Base-by-base conservation (phyloP, 2,329 filamentous ascomycete species). In the Apiospora hydei region DNA sequence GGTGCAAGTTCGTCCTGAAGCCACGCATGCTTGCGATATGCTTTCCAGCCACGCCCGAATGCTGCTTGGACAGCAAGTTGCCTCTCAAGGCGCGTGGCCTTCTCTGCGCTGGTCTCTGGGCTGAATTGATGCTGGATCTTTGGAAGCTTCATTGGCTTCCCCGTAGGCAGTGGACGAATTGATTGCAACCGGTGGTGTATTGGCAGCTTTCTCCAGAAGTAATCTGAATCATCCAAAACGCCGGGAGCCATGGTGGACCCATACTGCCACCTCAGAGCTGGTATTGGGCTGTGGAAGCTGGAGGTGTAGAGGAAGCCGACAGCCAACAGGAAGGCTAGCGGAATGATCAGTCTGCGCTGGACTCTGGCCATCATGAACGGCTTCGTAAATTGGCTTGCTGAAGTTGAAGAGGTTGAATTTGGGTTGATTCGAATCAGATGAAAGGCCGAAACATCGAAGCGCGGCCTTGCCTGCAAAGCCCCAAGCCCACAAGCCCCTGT, bases 1-100 rank as follows among this genome's bases (percentile, higher is more conserved):
- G 84, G 84, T 69, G 78, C 74, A 14, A 86, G 74, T 76, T 86
- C 84, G 69, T 86, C 84, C 46, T 83, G 80, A 49, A 81, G 74
- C 80, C 83, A 84, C 1, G 84, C 84, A 72, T 83, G 76, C 69
- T 78, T 77, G 71, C 81, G 82, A 73, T 86, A 86, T 43, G 82
- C 82, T 21, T 79, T 75, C 84, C 84, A 80, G 57, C 75, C 75
- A 49, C 74, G 75, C 41, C 70, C 18, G 41, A 79, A 79, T 2
- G 75, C 74, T 11, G 66, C 68, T 47, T 76, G 76, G 46, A 79
- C 75, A 14, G 74, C 73, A 8, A 70, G 70, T 67, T 75, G 77
- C 21, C 77, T 73, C 67, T 71, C 24, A 53, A 73, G 70, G 30
- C 78, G 77, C 14, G 49, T 70, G n/a, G 71, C 44, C 3, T 71